Evolutionary conservation across 2,329 filamentous ascomycete species (phyloP).

Genomic region (Chaetomiaceae sp.): DNA sequence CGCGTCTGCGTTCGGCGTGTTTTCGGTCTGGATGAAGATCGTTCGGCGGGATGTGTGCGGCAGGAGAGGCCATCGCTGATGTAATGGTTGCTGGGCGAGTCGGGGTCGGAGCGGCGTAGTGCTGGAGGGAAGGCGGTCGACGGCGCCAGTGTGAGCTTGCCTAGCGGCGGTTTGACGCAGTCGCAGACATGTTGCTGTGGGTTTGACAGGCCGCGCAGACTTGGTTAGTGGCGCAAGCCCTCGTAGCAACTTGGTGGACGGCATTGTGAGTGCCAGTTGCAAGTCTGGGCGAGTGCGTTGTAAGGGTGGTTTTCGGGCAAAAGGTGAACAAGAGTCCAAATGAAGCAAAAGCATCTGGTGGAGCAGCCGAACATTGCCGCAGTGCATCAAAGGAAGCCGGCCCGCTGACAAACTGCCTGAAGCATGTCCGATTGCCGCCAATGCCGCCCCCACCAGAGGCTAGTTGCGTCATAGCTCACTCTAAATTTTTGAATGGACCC

Average conservation of each 20-base stretch:
- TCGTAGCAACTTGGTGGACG: conserved; percentile 22
- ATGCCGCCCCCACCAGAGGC: conserved; percentile 3
- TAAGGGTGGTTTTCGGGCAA: neutral
- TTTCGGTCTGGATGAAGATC: conserved; percentile 97
- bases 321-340: neutral
- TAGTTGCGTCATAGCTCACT: conserved; percentile 23
- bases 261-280: conserved; percentile 20
- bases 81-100: conserved; percentile 13
- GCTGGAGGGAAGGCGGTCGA: conserved; percentile 20
- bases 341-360: conserved; percentile 5
- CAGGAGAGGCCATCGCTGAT: conserved; percentile 12
- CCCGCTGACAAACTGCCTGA: conserved; percentile 22
- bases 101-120: conserved; percentile 24
- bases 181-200: conserved; percentile 16
- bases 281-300: neutral
- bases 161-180: conserved; percentile 24
- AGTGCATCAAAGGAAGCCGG: no score
- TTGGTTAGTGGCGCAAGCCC: conserved; percentile 21
- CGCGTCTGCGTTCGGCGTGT: conserved; percentile 89
- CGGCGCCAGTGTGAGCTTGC: conserved; percentile 24
- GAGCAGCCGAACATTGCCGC: conserved; percentile 13
- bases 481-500: conserved; percentile 14
- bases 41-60: conserved; percentile 46
- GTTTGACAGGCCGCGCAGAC: conserved; percentile 10
- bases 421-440: no score